Base-by-base conservation (phyloP, 2,329 filamentous ascomycete species). In the Alternaria gaisen region DNA sequence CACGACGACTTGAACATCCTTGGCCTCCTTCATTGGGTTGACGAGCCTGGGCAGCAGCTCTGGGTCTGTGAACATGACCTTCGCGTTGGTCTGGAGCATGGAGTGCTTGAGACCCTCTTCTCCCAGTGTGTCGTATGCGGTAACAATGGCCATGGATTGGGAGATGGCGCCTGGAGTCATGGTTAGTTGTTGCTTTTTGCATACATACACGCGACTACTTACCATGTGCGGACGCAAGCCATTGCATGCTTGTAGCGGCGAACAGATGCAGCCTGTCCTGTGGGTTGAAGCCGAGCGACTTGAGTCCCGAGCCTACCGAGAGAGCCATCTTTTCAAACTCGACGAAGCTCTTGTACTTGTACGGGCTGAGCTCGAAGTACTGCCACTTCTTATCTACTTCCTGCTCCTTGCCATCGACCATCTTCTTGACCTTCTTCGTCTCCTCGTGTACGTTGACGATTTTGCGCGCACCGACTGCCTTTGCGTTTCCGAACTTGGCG, bases 351-450 rank as follows among this genome's bases (percentile, higher is more conserved):
- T 90, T 83, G 83, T 89, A 97, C 44, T 85, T 84, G 83, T 91
- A 97, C 50, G 84, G 83, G 63, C 90, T 90, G 68, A 96, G 88
- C 84, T 97, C 93, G 70, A 92, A 96, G 81, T 89, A 96, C 54
- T 90, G 89, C 93, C 93, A 97, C 79, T 94, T 88, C 87, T 97
- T 97, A 65, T 96, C 91, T 34, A 95, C 88, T 81, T 94, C 87
- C 66, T 85, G 83, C 79, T 93, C 86, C 77, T 91, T 86, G 69
- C 93, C 93, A 73, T 96, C 91, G 59, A 97, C 83, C 52, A 92
- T 85, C 86, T 96, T 97, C 85, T 93, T 91, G 69, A 97, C 83
- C 85, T 93, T 95, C 84, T 94, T 97, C 70, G 86, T 90, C 84
- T 97, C 93, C 72, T 87, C 87, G 80, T 97, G 93, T 47, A 90